Base-by-base conservation (phyloP, 78 protist species). In the Polysphondylium violaceum region DNA sequence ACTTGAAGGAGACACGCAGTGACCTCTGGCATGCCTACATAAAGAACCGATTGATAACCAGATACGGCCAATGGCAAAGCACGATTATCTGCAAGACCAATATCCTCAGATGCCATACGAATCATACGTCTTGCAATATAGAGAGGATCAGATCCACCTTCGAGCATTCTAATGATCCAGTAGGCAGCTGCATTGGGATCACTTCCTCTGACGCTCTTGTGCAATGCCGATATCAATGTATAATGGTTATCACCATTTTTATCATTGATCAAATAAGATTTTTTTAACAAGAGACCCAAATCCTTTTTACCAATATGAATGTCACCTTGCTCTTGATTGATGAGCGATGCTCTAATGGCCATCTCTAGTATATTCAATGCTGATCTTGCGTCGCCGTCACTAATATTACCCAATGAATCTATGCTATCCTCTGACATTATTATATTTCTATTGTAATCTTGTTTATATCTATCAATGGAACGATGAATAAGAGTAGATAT, bases 11-110 rank as follows among this genome's bases (percentile, higher is more conserved):
- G 67, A 17, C 55, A 25, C 14, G 75, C 59, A 11, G 72, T 16
- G 38, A 76, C 56, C 47, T 95, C 97, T 9, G 97, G 97, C 97
- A 95, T 93, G 41, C 97, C 97, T 27, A 87, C 86, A 29, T 60
- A 58, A 19, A 86, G 79, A 58, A n/a, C 47, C 17, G 96, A 95
- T 56, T 95, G 83, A 27, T 43, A 75, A 1, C 88, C 94, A 0
- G 87, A 35, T 6, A 78, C 79, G 0, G 97, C 95, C 0, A 76
- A 51, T n/a, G 71, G 43, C n/a, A 95, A 68, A 23, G 95, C 95
- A 6, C 29, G 7, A 12, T 92, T 81, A 33, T 95, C 97, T 1
- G 93, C 94, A 0, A 92, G 5, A 63, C 97, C 95, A 8, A 87
- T 76, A 58, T 95, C 97, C 29, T 95, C 95, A 25, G 81, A 31